Evolutionary conservation across 2,329 filamentous ascomycete species (phyloP), one percentile per base, ranked within the genome.

Genomic region (Cladosporium oxysporum): DNA sequence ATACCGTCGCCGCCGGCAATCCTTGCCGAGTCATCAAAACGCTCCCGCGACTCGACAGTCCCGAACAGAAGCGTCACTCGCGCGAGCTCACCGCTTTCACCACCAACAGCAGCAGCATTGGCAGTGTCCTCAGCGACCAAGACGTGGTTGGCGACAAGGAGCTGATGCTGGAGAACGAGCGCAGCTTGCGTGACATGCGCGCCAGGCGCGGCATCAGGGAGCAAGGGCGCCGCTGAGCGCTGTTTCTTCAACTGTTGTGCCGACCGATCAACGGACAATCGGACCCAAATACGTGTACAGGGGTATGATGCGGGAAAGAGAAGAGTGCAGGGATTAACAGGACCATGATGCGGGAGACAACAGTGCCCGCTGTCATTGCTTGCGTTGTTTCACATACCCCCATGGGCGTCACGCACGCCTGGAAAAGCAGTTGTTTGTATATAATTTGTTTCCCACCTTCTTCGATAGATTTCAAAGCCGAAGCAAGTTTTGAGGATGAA

Each of bases 1-100:
- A 80, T 65, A 81, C 79, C 28, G 75, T 83, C 52, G 82, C 81
- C 14, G 79, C 77, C 31, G 83, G 83, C 50, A 83, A 82, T 67
- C 82, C 83, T 2, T 74, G 74, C 33, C 83, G 82, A 58, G 76
- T 90, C 18, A 76, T 91, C 57, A 69, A 66, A 55, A 68, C 74
- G 47, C 70, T 71, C 1, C 72, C 72, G 3, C 52, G 28, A 31
- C 14, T 29, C 18, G 18, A 28, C 14, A 59, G 23, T 23, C 57
- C 57, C n/a, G 57, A 47, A 21, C 33, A 29, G 14, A 59, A 59
- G n/a, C 57, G 57, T n/a, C 57, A 47, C 37, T 59, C 57, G 23
- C 57, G 57, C 5, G 57, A 59, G 23, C 23, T 59, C 21, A 59
- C 57, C 16, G 37, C 35, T 26, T 44, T 44, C 28, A 59, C 57